Percentiles rank a stretch among this genome's conserved stretches.
Conservation (phyloP, 2,329 filamentous ascomycete species). For the Talaromyces sp. region DNA sequence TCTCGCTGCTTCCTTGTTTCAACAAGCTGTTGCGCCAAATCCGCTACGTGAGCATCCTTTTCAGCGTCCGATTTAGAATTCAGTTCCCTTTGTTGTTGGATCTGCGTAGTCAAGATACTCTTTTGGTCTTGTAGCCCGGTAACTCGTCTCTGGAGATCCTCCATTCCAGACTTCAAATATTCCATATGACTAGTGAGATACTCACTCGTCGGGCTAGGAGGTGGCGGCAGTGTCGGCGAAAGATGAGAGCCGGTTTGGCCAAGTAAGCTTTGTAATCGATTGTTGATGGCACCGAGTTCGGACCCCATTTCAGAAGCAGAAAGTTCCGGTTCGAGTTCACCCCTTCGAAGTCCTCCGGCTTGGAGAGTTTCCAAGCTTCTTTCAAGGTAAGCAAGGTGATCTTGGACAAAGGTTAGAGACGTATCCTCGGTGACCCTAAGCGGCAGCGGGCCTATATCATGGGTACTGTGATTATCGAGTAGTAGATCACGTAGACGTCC, state of each 20-base stretch:
- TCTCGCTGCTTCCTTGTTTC: constrained; percentile 62
- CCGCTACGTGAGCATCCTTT: constrained; percentile 45
- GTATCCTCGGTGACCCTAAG: constrained; percentile 24
- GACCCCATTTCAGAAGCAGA: constrained; percentile 44
- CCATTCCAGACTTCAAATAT: constrained; percentile 72
- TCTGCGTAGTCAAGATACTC: constrained; percentile 79
- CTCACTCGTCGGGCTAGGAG: constrained; percentile 53
- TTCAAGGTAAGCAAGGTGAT: constrained; percentile 67
- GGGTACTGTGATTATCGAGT: constrained; percentile 39
- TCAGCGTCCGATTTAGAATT: constrained; percentile 76
- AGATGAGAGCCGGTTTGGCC: constrained; percentile 39
- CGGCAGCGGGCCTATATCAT: constrained; percentile 35
- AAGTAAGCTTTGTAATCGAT: constrained; percentile 58
- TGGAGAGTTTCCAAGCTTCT: constrained; percentile 58
- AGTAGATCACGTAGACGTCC: constrained; percentile 62
- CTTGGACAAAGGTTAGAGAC: constrained; percentile 35
- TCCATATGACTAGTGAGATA: constrained; percentile 64
- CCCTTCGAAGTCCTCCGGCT: constrained; percentile 28
- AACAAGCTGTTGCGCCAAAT: constrained; percentile 45
- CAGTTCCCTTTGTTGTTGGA: constrained; percentile 90
- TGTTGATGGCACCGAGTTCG: constrained; percentile 59
- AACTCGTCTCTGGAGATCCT: constrained; percentile 71
- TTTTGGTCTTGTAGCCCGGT: constrained; percentile 80
- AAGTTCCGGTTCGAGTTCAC: constrained; percentile 1
- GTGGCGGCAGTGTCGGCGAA: constrained; percentile 49